Conservation (phyloP, 441 rosid species). For the Kokia cookei region DNA sequence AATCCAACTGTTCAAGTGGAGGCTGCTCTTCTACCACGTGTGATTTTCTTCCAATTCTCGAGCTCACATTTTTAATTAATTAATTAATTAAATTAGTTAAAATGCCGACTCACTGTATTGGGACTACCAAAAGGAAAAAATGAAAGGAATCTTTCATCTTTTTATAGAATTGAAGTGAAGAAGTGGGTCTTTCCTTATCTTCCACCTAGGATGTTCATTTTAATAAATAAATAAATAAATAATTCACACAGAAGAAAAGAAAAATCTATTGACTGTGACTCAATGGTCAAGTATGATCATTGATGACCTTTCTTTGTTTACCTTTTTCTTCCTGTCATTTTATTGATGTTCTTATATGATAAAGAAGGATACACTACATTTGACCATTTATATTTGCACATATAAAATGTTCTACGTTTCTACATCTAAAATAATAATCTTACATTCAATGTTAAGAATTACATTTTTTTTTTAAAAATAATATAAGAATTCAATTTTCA, state of each 20-base stretch:
- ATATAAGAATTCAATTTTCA: too few relatives aligned
- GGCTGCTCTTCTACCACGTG: slow-evolving; percentile 5
- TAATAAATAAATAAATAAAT: neutral
- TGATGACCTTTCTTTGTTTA: neutral
- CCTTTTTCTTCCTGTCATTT: neutral
- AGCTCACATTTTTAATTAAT: neutral
- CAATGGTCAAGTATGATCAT: neutral
- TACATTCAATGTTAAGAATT: too few relatives aligned
- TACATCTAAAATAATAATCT: too few relatives aligned
- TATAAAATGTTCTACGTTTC: too few relatives aligned
- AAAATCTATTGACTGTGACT: neutral
- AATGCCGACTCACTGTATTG: neutral
- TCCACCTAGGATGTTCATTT: neutral
- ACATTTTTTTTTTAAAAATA: too few relatives aligned
- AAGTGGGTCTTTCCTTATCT: neutral
- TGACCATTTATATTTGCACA: neutral
- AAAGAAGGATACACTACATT: neutral
- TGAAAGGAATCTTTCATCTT: neutral
- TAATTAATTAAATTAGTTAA: neutral
- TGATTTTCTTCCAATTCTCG: neutral
- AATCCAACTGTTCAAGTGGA: neutral
- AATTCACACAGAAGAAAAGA: neutral
- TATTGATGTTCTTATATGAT: neutral
- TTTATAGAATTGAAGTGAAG: neutral
- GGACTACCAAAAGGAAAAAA: neutral